Evolutionary conservation across 352 stramenopile species (phyloP), one percentile per base, ranked within the genome.

Genomic region (Globisporangium spiculum): DNA sequence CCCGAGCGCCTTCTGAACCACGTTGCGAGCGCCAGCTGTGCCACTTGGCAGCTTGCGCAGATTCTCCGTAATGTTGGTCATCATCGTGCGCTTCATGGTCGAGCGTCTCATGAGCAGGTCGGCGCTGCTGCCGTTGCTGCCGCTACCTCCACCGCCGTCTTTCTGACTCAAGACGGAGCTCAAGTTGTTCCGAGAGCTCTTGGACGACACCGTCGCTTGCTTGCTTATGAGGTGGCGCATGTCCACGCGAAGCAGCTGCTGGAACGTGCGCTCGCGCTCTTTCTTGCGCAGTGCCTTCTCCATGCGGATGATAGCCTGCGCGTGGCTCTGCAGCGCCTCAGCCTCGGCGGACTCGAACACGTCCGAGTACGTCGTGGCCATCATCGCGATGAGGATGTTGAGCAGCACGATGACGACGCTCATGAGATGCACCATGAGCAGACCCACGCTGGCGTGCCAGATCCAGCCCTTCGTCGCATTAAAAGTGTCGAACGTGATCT

Each of bases 351-450:
- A 48, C n/a, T 50, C 66, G 36, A 57, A 73, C n/a, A 75, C 63
- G n/a, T 66, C 67, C 1, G 53, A 50, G 32, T 77, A 76, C 36
- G 65, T 78, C 10, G 68, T 77, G 20, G 69, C 68, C 75, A 80
- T 80, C 75, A 78, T 80, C 9, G 74, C 74, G 27, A 80, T 78
- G 41, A 78, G 71, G 26, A 80, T 74, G 60, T 80, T 80, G 58
- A 80, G 71, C n/a, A 80, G 56, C 34, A 80, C 61, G 38, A 78
- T 38, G 24, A 80, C 70, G 9, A 63, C 72, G 8, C 41, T 61
- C 26, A 76, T 55, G n/a, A 78, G 65, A 30, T 75, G 66, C 6
- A 50, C 27, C 14, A 73, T 56, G 30, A 75, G 56, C n/a, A 75
- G 48, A 1, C 44, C 44, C 27, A 53, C 44, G 30, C 72, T 69